Conservation (phyloP, 2,329 filamentous ascomycete genomes). For the Ramularia endophylla region DNA sequence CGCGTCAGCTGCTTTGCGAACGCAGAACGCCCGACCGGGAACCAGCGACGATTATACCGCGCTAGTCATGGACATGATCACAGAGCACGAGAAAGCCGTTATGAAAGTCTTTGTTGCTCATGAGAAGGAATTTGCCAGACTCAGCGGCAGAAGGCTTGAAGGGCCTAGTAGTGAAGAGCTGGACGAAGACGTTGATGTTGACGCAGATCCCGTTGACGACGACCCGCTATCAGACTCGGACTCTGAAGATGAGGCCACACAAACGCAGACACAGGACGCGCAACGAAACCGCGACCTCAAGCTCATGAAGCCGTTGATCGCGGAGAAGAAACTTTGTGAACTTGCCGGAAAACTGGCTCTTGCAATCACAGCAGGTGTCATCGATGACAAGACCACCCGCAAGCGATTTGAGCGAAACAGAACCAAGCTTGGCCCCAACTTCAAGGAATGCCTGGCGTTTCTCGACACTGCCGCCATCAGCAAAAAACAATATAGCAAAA, state of each 20-base stretch:
- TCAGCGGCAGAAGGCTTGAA: conserved; percentile 29
- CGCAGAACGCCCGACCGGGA: conserved; percentile 29
- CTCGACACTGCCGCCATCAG: conserved; percentile 56
- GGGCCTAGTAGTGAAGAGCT: conserved; percentile 33
- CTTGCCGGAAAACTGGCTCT: conserved; percentile 80
- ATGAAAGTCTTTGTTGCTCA: conserved; percentile 70
- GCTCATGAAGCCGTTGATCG: conserved; percentile 55
- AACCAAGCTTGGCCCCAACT: conserved; percentile 73
- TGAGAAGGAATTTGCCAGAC: conserved; percentile 73
- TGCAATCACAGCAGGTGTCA: conserved; percentile 65
- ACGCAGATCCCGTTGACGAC: conserved; percentile 26
- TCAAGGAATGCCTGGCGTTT: conserved; percentile 75
- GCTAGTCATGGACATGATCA: conserved; percentile 56
- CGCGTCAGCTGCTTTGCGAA: conserved; percentile 63
- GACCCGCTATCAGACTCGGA: conserved; percentile 32
- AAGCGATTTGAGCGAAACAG: conserved; percentile 73
- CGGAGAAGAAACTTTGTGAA: conserved; percentile 81
- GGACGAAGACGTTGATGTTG: conserved; percentile 37
- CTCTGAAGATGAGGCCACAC: conserved; percentile 36
- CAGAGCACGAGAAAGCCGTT: conserved; percentile 59
- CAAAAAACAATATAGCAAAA: conserved; percentile 36
- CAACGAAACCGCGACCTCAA: conserved; percentile 55
- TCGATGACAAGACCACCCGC: conserved; percentile 63
- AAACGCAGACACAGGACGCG: conserved; percentile 43
- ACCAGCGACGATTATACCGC: conserved; percentile 43